Evolutionary conservation across 2,329 filamentous ascomycete genomes (phyloP).

Genomic region (Trichophyton simii): DNA sequence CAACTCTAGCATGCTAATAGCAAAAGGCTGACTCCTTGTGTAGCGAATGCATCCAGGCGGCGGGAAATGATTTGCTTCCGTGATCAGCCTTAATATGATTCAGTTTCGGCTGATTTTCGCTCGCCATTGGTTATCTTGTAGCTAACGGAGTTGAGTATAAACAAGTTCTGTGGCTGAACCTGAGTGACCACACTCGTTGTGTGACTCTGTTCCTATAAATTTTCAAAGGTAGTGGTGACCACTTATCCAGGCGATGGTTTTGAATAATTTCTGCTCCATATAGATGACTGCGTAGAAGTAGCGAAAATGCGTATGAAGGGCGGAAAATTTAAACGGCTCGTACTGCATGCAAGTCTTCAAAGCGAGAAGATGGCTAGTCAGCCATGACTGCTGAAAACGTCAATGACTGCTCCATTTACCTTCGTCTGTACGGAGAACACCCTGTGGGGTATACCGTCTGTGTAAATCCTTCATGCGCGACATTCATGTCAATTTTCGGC

Average conservation of each 20-base stretch:
- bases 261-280: not conserved
- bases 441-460: not conserved
- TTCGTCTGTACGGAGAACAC: not conserved
- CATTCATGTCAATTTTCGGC: not conserved
- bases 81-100: not conserved
- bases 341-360: not conserved
- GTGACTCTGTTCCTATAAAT: not conserved
- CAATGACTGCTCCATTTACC: too few species aligned
- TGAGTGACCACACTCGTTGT: not conserved
- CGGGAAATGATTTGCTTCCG: not conserved
- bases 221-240: not conserved
- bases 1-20: not conserved
- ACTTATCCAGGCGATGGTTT: not conserved
- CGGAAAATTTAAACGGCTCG: not conserved
- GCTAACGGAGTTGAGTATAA: not conserved
- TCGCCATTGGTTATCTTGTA: not conserved
- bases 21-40: not conserved
- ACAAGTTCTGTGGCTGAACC: not conserved
- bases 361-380: not conserved
- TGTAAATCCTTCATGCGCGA: not conserved
- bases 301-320: not conserved
- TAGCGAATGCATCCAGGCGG: not conserved
- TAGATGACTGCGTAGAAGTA: not conserved
- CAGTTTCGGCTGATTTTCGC: not conserved
- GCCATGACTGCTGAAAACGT: too few species aligned